Evolutionary conservation across 2,329 filamentous ascomycete species (phyloP).

Genomic region (Fusarium acutatum): DNA sequence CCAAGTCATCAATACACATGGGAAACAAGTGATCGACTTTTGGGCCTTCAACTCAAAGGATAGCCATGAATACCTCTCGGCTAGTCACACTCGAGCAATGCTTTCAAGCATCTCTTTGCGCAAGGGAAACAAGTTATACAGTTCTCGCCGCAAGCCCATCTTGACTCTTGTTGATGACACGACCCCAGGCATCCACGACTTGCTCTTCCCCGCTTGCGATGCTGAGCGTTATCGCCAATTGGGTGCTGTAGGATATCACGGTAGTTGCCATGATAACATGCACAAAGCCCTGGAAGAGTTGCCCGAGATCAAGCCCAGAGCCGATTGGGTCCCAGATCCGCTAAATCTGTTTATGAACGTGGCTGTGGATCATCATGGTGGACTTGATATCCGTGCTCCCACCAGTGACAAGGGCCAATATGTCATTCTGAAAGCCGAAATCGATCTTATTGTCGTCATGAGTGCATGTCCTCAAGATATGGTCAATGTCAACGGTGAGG

Average conservation of each 20-base stretch:
- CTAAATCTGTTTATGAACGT: neutral
- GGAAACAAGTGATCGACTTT: neutral
- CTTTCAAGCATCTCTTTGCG: neutral
- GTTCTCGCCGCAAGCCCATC: neutral
- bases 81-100: neutral
- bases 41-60: neutral
- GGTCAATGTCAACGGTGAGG: neutral
- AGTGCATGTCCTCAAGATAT: neutral
- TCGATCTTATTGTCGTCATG: neutral
- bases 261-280: neutral
- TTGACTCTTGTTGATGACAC: neutral
- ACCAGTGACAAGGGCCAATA: neutral
- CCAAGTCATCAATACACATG: neutral
- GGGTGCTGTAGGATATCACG: neutral
- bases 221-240: neutral
- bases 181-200: neutral
- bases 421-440: neutral
- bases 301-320: neutral
- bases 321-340: neutral
- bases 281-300: neutral
- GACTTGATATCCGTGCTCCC: neutral
- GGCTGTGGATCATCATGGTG: neutral
- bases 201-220: neutral
- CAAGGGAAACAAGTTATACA: neutral
- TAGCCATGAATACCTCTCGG: rapidly evolving